Evolutionary conservation across 2,329 filamentous ascomycete genomes (phyloP), one percentile per base, ranked within the genome.

Genomic region (Fusarium tricinctum): DNA sequence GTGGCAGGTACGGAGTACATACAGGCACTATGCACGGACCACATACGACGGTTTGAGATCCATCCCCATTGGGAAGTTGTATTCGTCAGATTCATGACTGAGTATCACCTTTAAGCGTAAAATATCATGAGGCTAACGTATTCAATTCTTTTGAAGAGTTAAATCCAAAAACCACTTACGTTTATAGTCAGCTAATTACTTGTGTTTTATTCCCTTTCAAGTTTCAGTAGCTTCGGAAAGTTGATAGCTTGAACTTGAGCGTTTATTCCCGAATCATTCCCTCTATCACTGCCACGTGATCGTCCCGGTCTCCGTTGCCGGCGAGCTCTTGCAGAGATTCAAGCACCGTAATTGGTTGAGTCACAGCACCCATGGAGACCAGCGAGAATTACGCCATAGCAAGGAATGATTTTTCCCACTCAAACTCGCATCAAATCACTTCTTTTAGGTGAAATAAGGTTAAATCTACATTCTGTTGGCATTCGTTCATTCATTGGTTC

Each of bases 371-470:
- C 59, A 60, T 67, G 67, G 66, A 52, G 47, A 69, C 61, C 23
- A 63, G 53, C 44, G 35, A 70, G 72, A 74, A 74, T 74, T 73
- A 72, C 73, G 73, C 73, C 73, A 74, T 73, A 68, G 61, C 63
- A 68, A 61, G 62, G 69, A 63, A 50, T 62, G 59, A 57, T 58
- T 58, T 73, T 72, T 62, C 57, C 46, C 63, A 46, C 26, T 14
- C 52, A 59, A 65, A 72, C 63, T 64, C 63, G 44, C 52, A 59
- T 45, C 39, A 45, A 66, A 65, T 68, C 64, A 72, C 62, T 64
- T 53, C 54, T 56, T 58, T 60, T 63, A 42, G 45, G 32, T 56
- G 40, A 70, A 60, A 54, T 54, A 58, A 62, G 48, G 50, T 53
- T 26, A 45, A 49, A 55, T 66, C 28, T 57, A 56, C 43, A 17